Percentiles rank a stretch among this genome's conserved stretches.
Conservation (phyloP, 495 filamentous ascomycete species). For the Patellaria atrata region DNA sequence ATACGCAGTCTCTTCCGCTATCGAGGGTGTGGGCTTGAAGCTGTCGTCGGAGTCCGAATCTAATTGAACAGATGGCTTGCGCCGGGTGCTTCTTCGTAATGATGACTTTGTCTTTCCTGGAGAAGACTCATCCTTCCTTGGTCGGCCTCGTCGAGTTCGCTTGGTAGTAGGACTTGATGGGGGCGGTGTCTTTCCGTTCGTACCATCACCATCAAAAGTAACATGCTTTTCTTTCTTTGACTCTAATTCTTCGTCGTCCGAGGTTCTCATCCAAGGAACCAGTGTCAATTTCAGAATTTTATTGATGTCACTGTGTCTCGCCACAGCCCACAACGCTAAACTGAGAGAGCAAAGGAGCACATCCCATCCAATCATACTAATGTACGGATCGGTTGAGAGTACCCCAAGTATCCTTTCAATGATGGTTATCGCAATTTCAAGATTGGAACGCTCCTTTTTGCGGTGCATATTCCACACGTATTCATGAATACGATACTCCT, state of each 20-base stretch:
- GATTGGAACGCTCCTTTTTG: not conserved
- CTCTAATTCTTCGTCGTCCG: too few relatives aligned
- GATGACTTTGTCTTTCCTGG: not conserved
- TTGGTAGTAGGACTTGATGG: slow-evolving; percentile 1
- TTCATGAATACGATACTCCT: not conserved
- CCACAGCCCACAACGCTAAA: slow-evolving; percentile 39
- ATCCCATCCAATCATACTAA: slow-evolving; percentile 35
- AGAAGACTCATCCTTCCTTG: slow-evolving; percentile 10
- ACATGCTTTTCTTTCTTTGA: slow-evolving; percentile 16
- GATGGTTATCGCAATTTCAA: not conserved
- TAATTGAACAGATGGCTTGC: slow-evolving; percentile 6
- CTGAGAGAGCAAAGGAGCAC: slow-evolving; percentile 36
- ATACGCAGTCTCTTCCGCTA: slow-evolving; percentile 4
- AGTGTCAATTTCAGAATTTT: too few relatives aligned
- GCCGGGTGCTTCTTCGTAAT: slow-evolving; percentile 9
- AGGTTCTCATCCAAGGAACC: too few relatives aligned
- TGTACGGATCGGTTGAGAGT: slow-evolving; percentile 32
- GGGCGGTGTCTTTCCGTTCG: not conserved
- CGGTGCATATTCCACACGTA: slow-evolving; percentile 1
- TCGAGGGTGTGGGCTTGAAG: slow-evolving; percentile 6
- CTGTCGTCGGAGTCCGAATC: slow-evolving; percentile 11
- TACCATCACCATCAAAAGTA: slow-evolving; percentile 9
- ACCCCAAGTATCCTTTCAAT: slow-evolving; percentile 1
- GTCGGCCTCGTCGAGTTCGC: slow-evolving; percentile 9
- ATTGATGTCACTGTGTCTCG: slow-evolving; percentile 31